Conservation (phyloP, 306 rosid genomes). For the Prunus kanzakura region DNA sequence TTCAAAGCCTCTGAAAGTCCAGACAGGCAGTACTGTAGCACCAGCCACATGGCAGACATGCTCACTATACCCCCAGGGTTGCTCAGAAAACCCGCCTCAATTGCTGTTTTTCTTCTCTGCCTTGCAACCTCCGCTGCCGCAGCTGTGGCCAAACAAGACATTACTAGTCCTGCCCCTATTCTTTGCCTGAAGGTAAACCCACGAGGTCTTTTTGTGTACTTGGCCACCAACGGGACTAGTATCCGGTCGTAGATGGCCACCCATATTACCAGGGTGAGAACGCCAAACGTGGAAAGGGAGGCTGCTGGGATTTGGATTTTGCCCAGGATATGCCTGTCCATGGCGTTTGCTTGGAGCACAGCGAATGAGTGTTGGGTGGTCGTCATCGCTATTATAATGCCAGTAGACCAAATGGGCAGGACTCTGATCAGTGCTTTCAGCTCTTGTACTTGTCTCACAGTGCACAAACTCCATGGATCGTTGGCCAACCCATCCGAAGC, state of each 20-base stretch:
- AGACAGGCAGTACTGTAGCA: slow-evolving; percentile 53
- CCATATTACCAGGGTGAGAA: slow-evolving; percentile 57
- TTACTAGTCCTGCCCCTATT: slow-evolving; percentile 53
- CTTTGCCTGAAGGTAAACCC: slow-evolving; percentile 43
- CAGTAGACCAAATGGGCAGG: slow-evolving; percentile 74
- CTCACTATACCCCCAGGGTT: slow-evolving; percentile 27
- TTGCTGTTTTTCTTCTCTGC: slow-evolving; percentile 43
- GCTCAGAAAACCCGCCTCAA: slow-evolving; percentile 38
- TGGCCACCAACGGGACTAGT: slow-evolving; percentile 44
- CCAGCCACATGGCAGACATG: slow-evolving; percentile 80
- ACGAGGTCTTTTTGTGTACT: slow-evolving; percentile 25
- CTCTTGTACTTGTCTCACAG: slow-evolving; percentile 81
- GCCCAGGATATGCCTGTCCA: slow-evolving; percentile 47
- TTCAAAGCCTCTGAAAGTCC: slow-evolving; percentile 75
- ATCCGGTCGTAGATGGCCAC: slow-evolving; percentile 49
- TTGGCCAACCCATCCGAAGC: slow-evolving; percentile 42
- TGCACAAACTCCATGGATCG: slow-evolving; percentile 62
- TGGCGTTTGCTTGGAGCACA: slow-evolving; percentile 54
- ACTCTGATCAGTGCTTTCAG: slow-evolving; percentile 64
- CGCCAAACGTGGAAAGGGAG: slow-evolving; percentile 40
- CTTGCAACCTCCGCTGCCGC: slow-evolving; percentile 55
- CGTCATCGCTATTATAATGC: slow-evolving; percentile 35
- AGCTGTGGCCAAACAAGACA: slow-evolving; percentile 41
- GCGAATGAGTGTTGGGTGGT: slow-evolving; percentile 43
- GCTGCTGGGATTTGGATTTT: slow-evolving; percentile 48